Evolutionary conservation across 106 monocot species (phyloP).

Genomic region (Allium cepa): DNA sequence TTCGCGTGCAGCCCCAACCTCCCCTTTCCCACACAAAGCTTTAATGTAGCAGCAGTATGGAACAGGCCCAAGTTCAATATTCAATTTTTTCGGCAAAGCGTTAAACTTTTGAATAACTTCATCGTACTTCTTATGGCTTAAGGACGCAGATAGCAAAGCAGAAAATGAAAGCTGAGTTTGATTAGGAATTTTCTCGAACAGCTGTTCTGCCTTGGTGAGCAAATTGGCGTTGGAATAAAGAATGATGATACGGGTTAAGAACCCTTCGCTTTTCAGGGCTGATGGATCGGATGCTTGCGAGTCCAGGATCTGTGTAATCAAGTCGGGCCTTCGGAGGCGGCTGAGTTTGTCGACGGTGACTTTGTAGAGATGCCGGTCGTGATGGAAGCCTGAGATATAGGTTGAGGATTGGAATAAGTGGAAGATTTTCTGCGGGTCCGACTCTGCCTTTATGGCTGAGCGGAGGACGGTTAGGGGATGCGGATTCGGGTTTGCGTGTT

Average conservation of each 20-base stretch:
- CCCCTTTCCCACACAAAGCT: slow-evolving; percentile 25
- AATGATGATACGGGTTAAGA: slow-evolving; percentile 17
- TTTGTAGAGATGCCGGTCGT: slow-evolving; percentile 1
- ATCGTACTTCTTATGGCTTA: slow-evolving; percentile 4
- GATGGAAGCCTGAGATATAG: slow-evolving; percentile 13
- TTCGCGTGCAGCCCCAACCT: slow-evolving; percentile 18
- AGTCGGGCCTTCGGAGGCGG: slow-evolving; percentile 16
- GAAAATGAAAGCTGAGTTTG: slow-evolving; percentile 19
- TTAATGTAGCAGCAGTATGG: slow-evolving; percentile 33
- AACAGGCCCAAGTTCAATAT: slow-evolving; percentile 22
- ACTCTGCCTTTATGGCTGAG: slow-evolving; percentile 5
- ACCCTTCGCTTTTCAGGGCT: slow-evolving; percentile 13
- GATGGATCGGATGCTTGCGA: slow-evolving; percentile 3
- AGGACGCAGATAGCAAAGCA: slow-evolving; percentile 19
- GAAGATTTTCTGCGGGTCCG: slow-evolving; percentile 12
- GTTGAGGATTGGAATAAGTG: slow-evolving; percentile 10
- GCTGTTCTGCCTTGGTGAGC: slow-evolving; percentile 12
- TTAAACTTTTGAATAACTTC: slow-evolving; percentile 17
- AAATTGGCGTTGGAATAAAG: slow-evolving; percentile 17
- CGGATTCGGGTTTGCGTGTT: neutral
- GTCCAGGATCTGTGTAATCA: slow-evolving; percentile 19
- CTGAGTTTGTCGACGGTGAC: slow-evolving; percentile 10
- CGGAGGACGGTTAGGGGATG: neutral
- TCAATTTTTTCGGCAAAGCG: slow-evolving; percentile 6
- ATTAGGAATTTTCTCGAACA: slow-evolving; percentile 17